phyloP scores from a whole-genome alignment of 305 asterid genomes.

The Solanum chacoense region DNA sequence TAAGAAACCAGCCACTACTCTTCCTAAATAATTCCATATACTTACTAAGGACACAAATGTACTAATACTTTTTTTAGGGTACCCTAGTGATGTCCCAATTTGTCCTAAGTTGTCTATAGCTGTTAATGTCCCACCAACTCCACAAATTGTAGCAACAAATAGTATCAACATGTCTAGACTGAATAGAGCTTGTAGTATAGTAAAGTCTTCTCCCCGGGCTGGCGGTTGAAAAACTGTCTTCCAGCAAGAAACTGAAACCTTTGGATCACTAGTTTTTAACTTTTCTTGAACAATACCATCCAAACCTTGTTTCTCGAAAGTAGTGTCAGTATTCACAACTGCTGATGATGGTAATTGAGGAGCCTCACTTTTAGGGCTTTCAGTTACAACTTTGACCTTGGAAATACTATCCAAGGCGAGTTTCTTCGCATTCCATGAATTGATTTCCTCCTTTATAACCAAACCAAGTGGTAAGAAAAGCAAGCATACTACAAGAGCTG shows the following conservation, averaged over 20 bases:
- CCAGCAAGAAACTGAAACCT: conserved; percentile 56
- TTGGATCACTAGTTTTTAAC: not conserved
- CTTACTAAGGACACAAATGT: conserved; percentile 77
- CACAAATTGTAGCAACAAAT: conserved; percentile 56
- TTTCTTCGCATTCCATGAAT: conserved; percentile 14
- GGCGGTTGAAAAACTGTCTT: conserved; percentile 52
- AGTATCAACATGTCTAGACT: conserved; percentile 59
- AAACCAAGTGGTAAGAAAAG: conserved; percentile 37
- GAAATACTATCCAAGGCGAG: conserved; percentile 15
- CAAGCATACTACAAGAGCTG: conserved; percentile 22
- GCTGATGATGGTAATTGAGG: not conserved
- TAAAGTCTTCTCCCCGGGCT: conserved; percentile 55
- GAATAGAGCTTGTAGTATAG: conserved; percentile 77
- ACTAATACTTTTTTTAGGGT: conserved; percentile 44
- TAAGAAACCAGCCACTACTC: conserved; percentile 56
- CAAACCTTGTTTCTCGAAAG: conserved; percentile 11
- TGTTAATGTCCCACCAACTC: conserved; percentile 72
- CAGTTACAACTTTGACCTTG: conserved; percentile 16
- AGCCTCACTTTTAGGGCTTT: conserved; percentile 1
- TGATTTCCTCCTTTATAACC: conserved; percentile 42
- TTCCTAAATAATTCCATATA: conserved; percentile 71
- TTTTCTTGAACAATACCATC: conserved; percentile 10
- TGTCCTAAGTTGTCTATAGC: conserved; percentile 76
- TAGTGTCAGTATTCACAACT: not conserved
- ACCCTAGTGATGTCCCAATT: conserved; percentile 50